Evolutionary conservation across 202 grass and related monocot genomes (phyloP).

Genomic region (Setaria italica): DNA sequence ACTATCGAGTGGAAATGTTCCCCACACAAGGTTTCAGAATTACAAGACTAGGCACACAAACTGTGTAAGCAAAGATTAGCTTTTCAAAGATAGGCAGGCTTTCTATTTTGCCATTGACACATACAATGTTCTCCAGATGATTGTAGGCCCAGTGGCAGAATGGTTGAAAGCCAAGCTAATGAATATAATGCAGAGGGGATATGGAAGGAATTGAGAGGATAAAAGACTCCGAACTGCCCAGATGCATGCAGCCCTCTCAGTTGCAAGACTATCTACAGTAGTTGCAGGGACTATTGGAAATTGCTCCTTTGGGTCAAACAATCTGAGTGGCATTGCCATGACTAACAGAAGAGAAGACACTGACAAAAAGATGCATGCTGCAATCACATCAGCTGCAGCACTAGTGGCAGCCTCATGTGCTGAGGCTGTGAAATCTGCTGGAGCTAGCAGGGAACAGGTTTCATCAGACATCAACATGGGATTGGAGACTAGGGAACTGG

Average conservation of each 20-base stretch:
- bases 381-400: conserved; percentile 55
- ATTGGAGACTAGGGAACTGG: conserved; percentile 36
- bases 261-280: conserved; percentile 62
- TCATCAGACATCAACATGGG: conserved; percentile 61
- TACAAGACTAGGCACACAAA: conserved; percentile 36
- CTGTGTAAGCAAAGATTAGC: conserved; percentile 49
- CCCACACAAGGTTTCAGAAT: conserved; percentile 36
- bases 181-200: conserved; percentile 37
- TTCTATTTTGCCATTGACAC: conserved; percentile 27
- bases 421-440: conserved; percentile 63
- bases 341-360: conserved; percentile 20
- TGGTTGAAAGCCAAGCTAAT: conserved; percentile 43
- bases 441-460: conserved; percentile 55
- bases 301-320: conserved; percentile 38
- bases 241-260: conserved; percentile 68
- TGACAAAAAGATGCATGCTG: conserved; percentile 53
- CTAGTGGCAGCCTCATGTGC: conserved; percentile 60
- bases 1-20: conserved; percentile 50
- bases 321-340: conserved; percentile 31
- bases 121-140: conserved; percentile 38
- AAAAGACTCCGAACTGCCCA: conserved; percentile 51
- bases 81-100: background rate
- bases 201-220: conserved; percentile 54
- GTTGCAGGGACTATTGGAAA: conserved; percentile 61
- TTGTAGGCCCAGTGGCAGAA: conserved; percentile 38